These are phyloP conservation scores for Boletus pseudo-olivaceus DNA, from an alignment of 768 basidiomycete genomes.

Conservation along the genomic window DNA sequence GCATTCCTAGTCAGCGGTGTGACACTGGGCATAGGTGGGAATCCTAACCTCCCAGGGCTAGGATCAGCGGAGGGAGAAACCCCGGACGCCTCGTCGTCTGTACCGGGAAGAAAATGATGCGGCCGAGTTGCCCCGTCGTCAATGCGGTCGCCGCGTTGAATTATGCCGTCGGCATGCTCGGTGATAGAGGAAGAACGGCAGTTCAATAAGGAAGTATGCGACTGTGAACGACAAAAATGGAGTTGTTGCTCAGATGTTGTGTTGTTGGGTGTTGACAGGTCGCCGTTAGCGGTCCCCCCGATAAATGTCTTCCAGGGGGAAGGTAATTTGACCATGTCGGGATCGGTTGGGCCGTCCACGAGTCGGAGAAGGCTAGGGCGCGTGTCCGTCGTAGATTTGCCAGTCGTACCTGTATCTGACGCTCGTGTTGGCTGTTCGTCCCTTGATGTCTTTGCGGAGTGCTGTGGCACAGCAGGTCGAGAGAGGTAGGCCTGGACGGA, in stretches of 20 bases:
- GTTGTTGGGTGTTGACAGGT: not conserved
- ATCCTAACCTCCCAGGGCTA: not conserved
- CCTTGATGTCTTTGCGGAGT: not conserved
- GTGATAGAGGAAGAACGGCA: not conserved
- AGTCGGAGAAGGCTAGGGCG: conserved; percentile 6
- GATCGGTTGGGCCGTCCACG: not conserved
- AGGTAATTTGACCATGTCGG: not conserved
- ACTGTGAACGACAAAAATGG: not conserved
- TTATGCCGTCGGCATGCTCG: not conserved
- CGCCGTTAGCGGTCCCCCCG: not conserved
- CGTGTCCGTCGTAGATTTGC: not conserved
- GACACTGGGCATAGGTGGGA: not conserved
- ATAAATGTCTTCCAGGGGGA: not conserved
- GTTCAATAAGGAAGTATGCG: not conserved
- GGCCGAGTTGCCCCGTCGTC: not conserved
- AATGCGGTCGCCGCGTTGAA: not conserved
- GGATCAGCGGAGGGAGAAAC: not conserved
- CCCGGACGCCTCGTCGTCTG: not conserved
- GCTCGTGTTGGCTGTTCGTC: not conserved
- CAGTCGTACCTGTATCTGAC: not conserved
- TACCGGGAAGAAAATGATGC: not conserved
- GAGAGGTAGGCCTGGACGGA: conserved; percentile 48
- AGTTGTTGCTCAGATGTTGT: not conserved
- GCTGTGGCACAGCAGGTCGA: conserved; percentile 4
- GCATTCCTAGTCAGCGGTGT: not conserved